Conservation (phyloP, 345 rosid genomes). For the Carallia brachiata region DNA sequence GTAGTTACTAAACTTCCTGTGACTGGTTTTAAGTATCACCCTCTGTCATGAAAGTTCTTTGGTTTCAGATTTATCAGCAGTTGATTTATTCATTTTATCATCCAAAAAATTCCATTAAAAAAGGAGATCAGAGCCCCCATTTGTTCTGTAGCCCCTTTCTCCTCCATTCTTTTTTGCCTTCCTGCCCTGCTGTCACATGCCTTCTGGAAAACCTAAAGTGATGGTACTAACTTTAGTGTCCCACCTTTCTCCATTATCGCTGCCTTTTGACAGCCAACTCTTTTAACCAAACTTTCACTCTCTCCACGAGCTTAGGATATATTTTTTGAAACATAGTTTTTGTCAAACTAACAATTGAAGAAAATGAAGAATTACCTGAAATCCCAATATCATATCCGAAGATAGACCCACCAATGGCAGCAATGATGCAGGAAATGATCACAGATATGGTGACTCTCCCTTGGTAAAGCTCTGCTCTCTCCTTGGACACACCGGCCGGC, state of each 20-base stretch:
- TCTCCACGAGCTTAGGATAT: not conserved
- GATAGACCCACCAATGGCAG: slow-evolving; percentile 82
- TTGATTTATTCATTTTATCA: too few species aligned
- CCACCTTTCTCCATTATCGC: not conserved
- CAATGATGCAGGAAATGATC: slow-evolving; percentile 60
- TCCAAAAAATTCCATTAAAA: too few species aligned
- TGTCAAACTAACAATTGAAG: not conserved
- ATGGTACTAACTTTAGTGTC: not conserved
- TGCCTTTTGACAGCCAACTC: not conserved
- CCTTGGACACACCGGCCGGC: slow-evolving; percentile 78
- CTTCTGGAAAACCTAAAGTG: too few species aligned
- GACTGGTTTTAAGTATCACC: too few species aligned
- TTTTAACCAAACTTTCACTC: not conserved
- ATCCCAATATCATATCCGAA: slow-evolving; percentile 93
- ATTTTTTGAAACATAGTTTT: slow-evolving; percentile 4
- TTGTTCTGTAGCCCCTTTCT: too few species aligned
- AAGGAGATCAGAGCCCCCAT: too few species aligned
- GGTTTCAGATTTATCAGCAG: too few species aligned
- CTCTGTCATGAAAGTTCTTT: too few species aligned
- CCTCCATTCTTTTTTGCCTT: too few species aligned
- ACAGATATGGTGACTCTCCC: slow-evolving; percentile 77
- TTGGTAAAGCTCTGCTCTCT: slow-evolving; percentile 72
- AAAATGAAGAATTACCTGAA: slow-evolving; percentile 49
- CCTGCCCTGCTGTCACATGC: too few species aligned
- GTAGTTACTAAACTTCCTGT: too few species aligned